phyloP scores from a whole-genome alignment of 2,329 filamentous ascomycete genomes.

The Knoxdaviesia proteae region DNA sequence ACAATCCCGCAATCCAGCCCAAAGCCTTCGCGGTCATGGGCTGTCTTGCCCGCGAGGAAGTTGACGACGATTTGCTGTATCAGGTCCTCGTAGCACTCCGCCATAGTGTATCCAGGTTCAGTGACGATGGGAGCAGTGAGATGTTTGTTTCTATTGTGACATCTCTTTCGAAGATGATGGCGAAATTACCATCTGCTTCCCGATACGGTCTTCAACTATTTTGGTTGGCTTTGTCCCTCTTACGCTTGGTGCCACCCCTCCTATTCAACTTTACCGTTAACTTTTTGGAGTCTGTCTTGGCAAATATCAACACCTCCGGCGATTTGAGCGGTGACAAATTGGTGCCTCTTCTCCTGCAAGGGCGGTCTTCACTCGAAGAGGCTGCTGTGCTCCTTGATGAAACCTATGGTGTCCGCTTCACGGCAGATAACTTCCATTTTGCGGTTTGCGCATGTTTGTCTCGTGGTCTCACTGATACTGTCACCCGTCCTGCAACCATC shows the following conservation, averaged over 20 bases:
- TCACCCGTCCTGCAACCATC: conserved; percentile 36
- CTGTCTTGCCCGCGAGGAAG: conserved; percentile 47
- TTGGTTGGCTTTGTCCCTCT: conserved; percentile 46
- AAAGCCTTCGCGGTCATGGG: conserved; percentile 52
- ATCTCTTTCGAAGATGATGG: conserved; percentile 49
- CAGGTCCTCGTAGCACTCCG: conserved; percentile 48
- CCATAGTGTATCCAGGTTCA: conserved; percentile 42
- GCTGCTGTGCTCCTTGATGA: conserved; percentile 41
- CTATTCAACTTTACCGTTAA: conserved; percentile 46
- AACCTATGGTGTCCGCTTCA: conserved; percentile 45
- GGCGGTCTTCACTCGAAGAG: conserved; percentile 37
- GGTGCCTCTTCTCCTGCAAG: conserved; percentile 38
- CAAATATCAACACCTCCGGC: conserved; percentile 39
- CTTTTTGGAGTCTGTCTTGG: conserved; percentile 42
- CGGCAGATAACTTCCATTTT: conserved; percentile 42
- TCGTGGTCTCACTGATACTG: conserved; percentile 40
- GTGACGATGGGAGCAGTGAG: conserved; percentile 41
- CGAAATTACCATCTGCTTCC: conserved; percentile 43
- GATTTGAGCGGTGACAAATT: conserved; percentile 39
- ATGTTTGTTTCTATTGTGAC: conserved; percentile 50
- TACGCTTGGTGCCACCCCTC: conserved; percentile 38
- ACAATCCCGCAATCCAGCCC: conserved; percentile 50
- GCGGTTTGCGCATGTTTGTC: conserved; percentile 44
- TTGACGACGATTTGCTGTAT: conserved; percentile 50
- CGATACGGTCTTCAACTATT: conserved; percentile 49